A percentile compares a stretch with the other conserved stretches of the same genome.
phyloP scores from a whole-genome alignment of 768 basidiomycete species.

The Trametes villosa region DNA sequence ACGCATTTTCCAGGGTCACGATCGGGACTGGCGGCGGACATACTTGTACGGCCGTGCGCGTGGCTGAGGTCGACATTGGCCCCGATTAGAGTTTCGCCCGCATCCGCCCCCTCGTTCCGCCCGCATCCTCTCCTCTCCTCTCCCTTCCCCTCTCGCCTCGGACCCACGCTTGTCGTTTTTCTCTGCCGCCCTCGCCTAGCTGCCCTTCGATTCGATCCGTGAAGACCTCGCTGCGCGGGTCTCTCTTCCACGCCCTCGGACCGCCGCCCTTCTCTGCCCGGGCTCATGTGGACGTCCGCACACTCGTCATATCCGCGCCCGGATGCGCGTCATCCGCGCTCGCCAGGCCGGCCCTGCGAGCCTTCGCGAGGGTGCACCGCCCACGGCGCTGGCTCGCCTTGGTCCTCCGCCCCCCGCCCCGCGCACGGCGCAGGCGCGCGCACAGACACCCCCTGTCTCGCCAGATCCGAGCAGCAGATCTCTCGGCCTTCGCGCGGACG shows the following conservation, averaged over 20 bases:
- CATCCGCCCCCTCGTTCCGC: not conserved
- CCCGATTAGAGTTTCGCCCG: constrained; percentile 4
- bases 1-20: constrained; percentile 14
- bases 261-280: not conserved
- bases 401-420: constrained; percentile 1
- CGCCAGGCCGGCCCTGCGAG: not conserved
- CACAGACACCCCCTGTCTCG: constrained; percentile 5
- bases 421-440: not conserved
- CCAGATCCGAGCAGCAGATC: constrained; percentile 10
- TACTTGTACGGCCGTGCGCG: not conserved
- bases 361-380: not conserved
- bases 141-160: not conserved
- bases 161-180: not conserved
- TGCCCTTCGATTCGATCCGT: too few species aligned
- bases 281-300: constrained; percentile 3
- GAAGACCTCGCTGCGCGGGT: not conserved
- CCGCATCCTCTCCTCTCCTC: not conserved
- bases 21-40: constrained; percentile 13
- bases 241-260: not conserved
- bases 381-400: constrained; percentile 7
- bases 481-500: not conserved
- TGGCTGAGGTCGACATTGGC: not conserved
- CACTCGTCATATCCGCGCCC: constrained; percentile 16
- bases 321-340: constrained; percentile 16
- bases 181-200: not conserved